Conservation (phyloP, 2,329 filamentous ascomycete species). For the Fusarium armeniacum region DNA sequence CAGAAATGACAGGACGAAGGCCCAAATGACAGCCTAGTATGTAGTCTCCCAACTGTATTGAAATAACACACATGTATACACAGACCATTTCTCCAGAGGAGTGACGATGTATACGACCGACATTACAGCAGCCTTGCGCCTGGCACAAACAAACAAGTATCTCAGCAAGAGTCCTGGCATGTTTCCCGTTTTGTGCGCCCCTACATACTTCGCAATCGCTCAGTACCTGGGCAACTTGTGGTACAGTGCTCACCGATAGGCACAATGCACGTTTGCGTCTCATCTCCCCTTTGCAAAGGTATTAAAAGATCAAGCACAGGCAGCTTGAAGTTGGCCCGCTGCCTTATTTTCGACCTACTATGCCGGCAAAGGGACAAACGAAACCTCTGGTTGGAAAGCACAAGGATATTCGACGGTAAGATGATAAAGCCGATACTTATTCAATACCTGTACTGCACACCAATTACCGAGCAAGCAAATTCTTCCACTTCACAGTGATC, state of each 20-base stretch:
- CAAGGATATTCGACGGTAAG: background rate
- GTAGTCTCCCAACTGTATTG: background rate
- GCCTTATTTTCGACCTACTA: background rate
- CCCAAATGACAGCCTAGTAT: background rate
- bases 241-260: background rate
- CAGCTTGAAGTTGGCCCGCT: background rate
- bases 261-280: conserved; percentile 1
- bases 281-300: background rate
- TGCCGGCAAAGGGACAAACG: background rate
- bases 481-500: conserved; percentile 1
- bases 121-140: background rate
- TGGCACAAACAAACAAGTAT: background rate
- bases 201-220: background rate
- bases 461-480: background rate
- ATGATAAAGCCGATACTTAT: background rate
- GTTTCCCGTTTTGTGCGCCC: background rate
- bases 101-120: background rate
- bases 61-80: background rate
- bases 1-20: too few relatives aligned
- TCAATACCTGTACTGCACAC: conserved; percentile 7
- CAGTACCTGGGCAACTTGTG: background rate
- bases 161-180: background rate
- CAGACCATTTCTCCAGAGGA: background rate
- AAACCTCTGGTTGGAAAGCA: background rate
- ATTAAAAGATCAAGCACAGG: background rate